Evolutionary conservation across 164 flowering plant genomes (phyloP), one percentile per base, ranked within the genome.

Genomic region (Cinnamomum micranthum): DNA sequence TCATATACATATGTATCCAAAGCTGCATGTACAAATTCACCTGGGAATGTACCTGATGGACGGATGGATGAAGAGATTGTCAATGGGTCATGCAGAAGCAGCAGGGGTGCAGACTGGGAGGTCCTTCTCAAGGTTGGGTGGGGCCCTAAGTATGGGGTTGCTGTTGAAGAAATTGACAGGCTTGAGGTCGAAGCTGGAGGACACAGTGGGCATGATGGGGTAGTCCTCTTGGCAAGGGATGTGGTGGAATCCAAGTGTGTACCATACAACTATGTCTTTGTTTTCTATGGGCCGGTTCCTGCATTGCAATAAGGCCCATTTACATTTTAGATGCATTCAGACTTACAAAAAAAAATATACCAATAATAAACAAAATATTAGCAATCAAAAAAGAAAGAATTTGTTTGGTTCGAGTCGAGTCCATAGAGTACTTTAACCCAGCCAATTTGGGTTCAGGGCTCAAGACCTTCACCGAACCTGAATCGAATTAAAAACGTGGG

Each of bases 191-290:
- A 90, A 91, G 82, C 92, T 89, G 0, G 90, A 77, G 0, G 88
- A 77, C n/a, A 91, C 84, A 0, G 91, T 87, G 1, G 96, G 90
- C 96, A 91, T 91, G 51, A 88, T 77, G 0, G 97, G 94, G 60
- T 80, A 92, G 64, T 92, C 94, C 77, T 90, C 96, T 79, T 92
- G 92, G 76, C 88, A 87, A 0, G 97, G 97, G 41, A 88, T 69
- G 73, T 91, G 97, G 75, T 92, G 93, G 73, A 90, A 85, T 2
- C 97, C 97, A 15, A 92, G 50, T 2, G 90, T 86, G 77, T 92
- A 87, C 93, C 97, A 92, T 65, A 92, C 33, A 31, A 31, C 5
- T 31, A 31, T 86, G 77, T 92, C 97, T 75, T 83, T 83, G 81
- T 89, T 81, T 77, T 88, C 90, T 13, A 91, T 91, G 1, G 77